A percentile compares a stretch with the other conserved stretches of the same genome.
Evolutionary conservation across 2,329 filamentous ascomycete species (phyloP).

Genomic region (Cadophora luteo-olivacea): DNA sequence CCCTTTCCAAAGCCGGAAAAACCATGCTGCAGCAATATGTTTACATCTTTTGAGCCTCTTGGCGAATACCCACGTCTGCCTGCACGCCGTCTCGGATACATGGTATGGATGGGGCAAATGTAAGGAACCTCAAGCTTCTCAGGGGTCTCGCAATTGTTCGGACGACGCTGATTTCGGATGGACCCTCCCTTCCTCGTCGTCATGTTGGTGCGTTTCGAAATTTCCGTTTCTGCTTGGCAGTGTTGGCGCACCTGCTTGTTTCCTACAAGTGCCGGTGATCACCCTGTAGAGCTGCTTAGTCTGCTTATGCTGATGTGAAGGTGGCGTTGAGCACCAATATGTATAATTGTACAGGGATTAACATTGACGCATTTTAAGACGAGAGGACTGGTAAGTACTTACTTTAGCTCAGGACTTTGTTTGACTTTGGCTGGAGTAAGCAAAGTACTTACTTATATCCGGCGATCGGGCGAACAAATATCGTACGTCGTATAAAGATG

Average conservation of each 20-base stretch:
- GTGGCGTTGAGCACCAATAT: not conserved
- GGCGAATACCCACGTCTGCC: not conserved
- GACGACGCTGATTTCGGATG: not conserved
- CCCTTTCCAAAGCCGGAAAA: not conserved
- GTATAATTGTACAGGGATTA: not conserved
- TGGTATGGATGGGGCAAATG: not conserved
- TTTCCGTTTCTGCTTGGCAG: conserved; percentile 14
- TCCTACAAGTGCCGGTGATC: not conserved
- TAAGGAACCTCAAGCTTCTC: not conserved
- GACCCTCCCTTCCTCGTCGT: not conserved
- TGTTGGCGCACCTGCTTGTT: conserved; percentile 3
- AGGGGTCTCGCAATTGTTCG: not conserved
- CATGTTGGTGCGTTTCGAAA: conserved; percentile 16
- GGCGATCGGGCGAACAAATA: too few relatives aligned
- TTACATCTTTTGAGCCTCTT: not conserved
- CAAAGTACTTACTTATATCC: not conserved
- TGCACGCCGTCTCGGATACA: not conserved
- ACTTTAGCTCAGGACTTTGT: not conserved
- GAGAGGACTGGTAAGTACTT: not conserved
- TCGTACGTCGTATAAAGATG: not conserved
- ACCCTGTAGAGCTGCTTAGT: not conserved
- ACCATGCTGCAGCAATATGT: conserved; percentile 1
- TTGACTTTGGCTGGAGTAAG: not conserved
- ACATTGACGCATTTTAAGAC: not conserved
- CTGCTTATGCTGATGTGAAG: not conserved